Conservation (phyloP, 2,329 filamentous ascomycete genomes). For the Colletotrichum acutatum region DNA sequence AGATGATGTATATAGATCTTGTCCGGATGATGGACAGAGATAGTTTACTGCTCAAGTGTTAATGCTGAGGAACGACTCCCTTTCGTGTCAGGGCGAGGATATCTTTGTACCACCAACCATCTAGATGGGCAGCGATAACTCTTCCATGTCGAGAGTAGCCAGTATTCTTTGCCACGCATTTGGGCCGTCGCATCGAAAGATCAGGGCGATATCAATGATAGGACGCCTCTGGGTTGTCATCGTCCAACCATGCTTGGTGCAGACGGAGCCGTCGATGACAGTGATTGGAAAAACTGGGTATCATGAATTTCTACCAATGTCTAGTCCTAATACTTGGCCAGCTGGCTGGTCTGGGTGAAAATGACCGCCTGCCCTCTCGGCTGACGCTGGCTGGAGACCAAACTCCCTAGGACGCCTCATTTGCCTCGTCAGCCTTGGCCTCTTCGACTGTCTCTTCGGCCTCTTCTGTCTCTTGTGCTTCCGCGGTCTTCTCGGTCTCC, state of each 20-base stretch:
- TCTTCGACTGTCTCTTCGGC: not conserved
- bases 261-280: not conserved
- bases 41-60: no score
- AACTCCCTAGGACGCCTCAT: not conserved
- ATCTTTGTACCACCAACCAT: not conserved
- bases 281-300: constrained; percentile 14
- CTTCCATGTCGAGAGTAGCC: not conserved
- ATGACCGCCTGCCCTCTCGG: not conserved
- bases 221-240: not conserved
- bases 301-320: constrained; percentile 20
- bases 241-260: not conserved
- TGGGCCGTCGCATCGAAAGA: not conserved
- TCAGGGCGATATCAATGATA: not conserved
- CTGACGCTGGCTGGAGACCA: not conserved
- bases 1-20: not conserved
- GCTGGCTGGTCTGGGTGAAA: not conserved
- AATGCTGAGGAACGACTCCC: not conserved
- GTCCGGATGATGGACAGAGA: not conserved
- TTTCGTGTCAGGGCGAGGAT: not conserved
- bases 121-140: not conserved
- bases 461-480: not conserved
- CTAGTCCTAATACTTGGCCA: not conserved
- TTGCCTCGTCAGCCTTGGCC: not conserved
- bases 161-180: not conserved
- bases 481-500: not conserved